Conservation (phyloP, 2,329 filamentous ascomycete genomes). For the Trichoderma endophyticum region DNA sequence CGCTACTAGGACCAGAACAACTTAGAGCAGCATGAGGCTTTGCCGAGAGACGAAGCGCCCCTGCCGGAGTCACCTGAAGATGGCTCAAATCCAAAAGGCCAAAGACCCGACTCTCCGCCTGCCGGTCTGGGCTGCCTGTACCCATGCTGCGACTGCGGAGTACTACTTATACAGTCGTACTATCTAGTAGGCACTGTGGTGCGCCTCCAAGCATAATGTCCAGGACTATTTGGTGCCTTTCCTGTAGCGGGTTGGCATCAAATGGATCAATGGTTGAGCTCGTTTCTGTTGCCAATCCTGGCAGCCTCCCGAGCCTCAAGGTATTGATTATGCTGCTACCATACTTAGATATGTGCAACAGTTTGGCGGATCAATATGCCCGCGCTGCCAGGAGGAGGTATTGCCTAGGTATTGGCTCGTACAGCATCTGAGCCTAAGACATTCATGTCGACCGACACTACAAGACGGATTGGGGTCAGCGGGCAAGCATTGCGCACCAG, state of each 20-base stretch:
- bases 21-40: background rate
- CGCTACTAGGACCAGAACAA: background rate
- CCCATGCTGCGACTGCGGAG: background rate
- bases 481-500: background rate
- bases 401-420: background rate
- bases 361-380: background rate
- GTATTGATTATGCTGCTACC: background rate
- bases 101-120: constrained; percentile 3
- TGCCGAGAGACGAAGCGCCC: constrained; percentile 10
- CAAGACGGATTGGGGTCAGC: background rate
- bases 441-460: background rate
- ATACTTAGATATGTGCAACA: background rate
- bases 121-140: constrained; percentile 2
- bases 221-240: background rate
- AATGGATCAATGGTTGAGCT: background rate
- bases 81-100: background rate
- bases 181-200: background rate
- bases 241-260: background rate
- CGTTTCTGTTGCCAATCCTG: background rate
- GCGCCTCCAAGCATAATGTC: background rate
- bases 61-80: constrained; percentile 19
- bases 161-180: background rate
- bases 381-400: background rate
- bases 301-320: background rate
- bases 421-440: background rate